Evolutionary conservation across 495 filamentous ascomycete species (phyloP), one percentile per base, ranked within the genome.

Genomic region (Ascobolus immersus): DNA sequence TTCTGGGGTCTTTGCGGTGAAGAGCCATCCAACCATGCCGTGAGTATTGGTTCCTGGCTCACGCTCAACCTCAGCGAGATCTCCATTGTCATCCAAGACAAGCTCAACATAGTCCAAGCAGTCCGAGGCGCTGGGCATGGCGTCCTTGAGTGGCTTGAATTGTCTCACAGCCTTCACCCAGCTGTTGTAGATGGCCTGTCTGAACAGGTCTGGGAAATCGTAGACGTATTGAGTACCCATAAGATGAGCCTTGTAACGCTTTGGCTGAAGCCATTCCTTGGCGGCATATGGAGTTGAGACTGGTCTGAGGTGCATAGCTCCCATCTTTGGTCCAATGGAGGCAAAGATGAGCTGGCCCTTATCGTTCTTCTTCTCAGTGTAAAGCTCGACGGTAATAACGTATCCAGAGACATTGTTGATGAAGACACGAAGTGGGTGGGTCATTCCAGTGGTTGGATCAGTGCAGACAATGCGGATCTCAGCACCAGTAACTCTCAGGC

Each of bases 201-300:
- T 67, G 75, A 96, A 96, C 21, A 96, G 72, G 61, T 96, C 89
- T 5, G 86, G 86, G 76, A 96, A 96, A 60, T 96, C 86, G 52
- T 96, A 96, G 38, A 92, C 89, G 44, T 92, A 96, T 52, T 96
- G 86, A 12, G 86, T 96, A 44, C 86, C 86, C 82, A 94, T 93
- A 35, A 96, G 52, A 54, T 96, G 86, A 32, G 86, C 86, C 69
- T 89, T 94, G 71, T 94, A 94, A 37, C 86, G 68, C 69, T 94
- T 96, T 39, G 86, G 86, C 58, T 96, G 86, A 40, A 94, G 62
- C 73, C 82, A 91, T 51, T 92, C 89, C 65, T 94, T 96, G 45
- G 84, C 91, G 18, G 82, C 74, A 57, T 96, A 94, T 15, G 86
- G 86, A 5, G 86, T 78, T 21, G 69, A 73, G 26, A 93, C 84